These are phyloP conservation scores for Cicer pinnatifidum DNA, from an alignment of 306 rosid genomes.

Conservation along the genomic window DNA sequence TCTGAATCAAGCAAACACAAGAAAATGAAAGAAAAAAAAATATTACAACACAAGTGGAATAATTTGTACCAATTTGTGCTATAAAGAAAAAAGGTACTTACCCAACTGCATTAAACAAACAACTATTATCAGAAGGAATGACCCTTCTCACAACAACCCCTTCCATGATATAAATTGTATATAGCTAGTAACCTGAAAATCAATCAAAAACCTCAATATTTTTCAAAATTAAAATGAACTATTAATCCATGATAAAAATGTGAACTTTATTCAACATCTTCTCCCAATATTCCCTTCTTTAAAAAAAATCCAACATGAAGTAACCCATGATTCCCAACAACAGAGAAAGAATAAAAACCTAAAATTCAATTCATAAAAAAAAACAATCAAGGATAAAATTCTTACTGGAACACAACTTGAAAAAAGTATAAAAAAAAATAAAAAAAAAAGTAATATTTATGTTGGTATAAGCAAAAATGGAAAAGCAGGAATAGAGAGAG, in stretches of 20 bases:
- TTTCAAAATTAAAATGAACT: conserved; percentile 16
- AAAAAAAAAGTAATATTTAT: background rate
- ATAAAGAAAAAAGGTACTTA: conserved; percentile 45
- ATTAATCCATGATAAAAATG: background rate
- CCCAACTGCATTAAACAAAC: conserved; percentile 98
- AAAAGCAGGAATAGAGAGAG: too few species aligned
- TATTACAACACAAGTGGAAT: conserved; percentile 11
- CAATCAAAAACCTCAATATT: conserved; percentile 7
- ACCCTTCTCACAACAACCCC: conserved; percentile 79
- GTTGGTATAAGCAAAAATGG: too few species aligned
- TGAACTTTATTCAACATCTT: conserved; percentile 28
- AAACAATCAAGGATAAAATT: background rate
- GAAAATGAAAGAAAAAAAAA: conserved; percentile 2
- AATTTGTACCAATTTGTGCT: background rate
- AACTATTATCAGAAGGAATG: conserved; percentile 85
- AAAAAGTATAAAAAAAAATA: background rate
- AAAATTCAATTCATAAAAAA: background rate
- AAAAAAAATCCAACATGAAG: background rate
- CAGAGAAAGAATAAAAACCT: background rate
- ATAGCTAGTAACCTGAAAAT: conserved; percentile 48
- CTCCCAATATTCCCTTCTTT: background rate
- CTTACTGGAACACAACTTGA: background rate
- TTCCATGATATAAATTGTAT: conserved; percentile 58
- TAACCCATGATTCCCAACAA: background rate
- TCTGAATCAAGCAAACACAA: conserved; percentile 52